These are phyloP conservation scores for Phytopythium litorale DNA, from an alignment of 352 stramenopile genomes.

Conservation along the genomic window DNA sequence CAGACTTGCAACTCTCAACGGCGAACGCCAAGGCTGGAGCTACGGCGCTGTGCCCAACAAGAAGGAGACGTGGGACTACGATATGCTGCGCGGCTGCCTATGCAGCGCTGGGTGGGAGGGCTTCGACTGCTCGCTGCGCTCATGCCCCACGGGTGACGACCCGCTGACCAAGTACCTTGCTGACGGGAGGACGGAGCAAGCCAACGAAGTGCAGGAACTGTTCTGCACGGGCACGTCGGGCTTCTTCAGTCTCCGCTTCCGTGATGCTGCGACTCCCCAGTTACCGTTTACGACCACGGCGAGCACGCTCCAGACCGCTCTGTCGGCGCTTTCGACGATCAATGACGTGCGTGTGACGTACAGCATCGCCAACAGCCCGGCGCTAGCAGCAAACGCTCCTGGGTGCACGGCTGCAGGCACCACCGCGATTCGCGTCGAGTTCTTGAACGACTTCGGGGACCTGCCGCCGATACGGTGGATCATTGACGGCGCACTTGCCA, in stretches of 20 bases:
- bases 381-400: slow-evolving; percentile 11
- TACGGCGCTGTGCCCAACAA: slow-evolving; percentile 78
- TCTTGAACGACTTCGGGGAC: slow-evolving; percentile 61
- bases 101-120: slow-evolving; percentile 87
- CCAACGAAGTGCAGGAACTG: slow-evolving; percentile 81
- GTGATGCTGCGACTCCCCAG: slow-evolving; percentile 57
- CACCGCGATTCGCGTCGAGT: slow-evolving; percentile 66
- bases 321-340: slow-evolving; percentile 45
- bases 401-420: slow-evolving; percentile 40
- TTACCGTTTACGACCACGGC: slow-evolving; percentile 39
- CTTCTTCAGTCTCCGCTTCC: slow-evolving; percentile 69
- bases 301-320: slow-evolving; percentile 20
- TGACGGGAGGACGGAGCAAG: slow-evolving; percentile 30
- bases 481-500: slow-evolving; percentile 50
- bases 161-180: slow-evolving; percentile 53
- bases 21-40: slow-evolving; percentile 45
- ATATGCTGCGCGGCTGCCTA: slow-evolving; percentile 81
- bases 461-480: slow-evolving; percentile 59
- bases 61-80: slow-evolving; percentile 88
- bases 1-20: slow-evolving; percentile 44
- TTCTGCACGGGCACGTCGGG: slow-evolving; percentile 54
- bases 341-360: slow-evolving; percentile 45
- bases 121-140: slow-evolving; percentile 84
- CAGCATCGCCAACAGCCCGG: slow-evolving; percentile 17
- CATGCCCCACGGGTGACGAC: slow-evolving; percentile 89